Evolutionary conservation across 2,329 filamentous ascomycete genomes (phyloP).

Genomic region (Colletotrichum sp.): DNA sequence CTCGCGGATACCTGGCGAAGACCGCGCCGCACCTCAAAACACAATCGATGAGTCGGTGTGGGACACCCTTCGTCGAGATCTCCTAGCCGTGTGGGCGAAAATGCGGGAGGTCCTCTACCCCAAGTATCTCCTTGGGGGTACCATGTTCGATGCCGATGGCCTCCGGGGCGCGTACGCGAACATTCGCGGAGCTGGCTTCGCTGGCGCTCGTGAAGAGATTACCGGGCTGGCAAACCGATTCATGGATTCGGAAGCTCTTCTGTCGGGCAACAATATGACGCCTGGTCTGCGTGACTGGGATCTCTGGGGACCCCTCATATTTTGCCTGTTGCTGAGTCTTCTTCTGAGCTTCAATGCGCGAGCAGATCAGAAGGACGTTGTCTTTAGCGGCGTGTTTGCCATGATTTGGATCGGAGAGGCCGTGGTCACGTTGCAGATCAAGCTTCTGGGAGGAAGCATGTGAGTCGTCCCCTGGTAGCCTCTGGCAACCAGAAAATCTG

Average conservation of each 20-base stretch:
- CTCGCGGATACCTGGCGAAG: constrained; percentile 88
- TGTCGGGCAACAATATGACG: constrained; percentile 75
- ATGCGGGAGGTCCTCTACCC: constrained; percentile 97
- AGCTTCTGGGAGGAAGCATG: constrained; percentile 96
- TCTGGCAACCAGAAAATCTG: neutral
- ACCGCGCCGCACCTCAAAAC: constrained; percentile 85
- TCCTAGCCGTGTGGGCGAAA: constrained; percentile 95
- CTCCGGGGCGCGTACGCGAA: constrained; percentile 68
- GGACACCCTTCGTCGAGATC: constrained; percentile 92
- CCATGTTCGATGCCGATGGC: constrained; percentile 63
- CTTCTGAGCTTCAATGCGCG: constrained; percentile 84
- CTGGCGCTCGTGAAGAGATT: constrained; percentile 67
- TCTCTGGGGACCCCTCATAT: constrained; percentile 95
- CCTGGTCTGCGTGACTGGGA: constrained; percentile 96
- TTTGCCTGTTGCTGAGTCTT: constrained; percentile 87
- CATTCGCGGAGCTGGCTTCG: constrained; percentile 62
- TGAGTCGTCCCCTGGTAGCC: constrained; percentile 53
- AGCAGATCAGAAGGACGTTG: constrained; percentile 80
- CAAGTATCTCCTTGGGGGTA: constrained; percentile 83
- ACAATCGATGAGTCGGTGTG: constrained; percentile 98
- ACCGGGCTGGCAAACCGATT: constrained; percentile 65
- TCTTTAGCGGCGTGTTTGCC: constrained; percentile 96
- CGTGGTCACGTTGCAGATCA: constrained; percentile 97
- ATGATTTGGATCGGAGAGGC: constrained; percentile 97
- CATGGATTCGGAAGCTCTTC: constrained; percentile 66